These are phyloP conservation scores for Ganoderma sinense DNA, from an alignment of 1,284 basidiomycete genomes.

Conservation along the genomic window DNA sequence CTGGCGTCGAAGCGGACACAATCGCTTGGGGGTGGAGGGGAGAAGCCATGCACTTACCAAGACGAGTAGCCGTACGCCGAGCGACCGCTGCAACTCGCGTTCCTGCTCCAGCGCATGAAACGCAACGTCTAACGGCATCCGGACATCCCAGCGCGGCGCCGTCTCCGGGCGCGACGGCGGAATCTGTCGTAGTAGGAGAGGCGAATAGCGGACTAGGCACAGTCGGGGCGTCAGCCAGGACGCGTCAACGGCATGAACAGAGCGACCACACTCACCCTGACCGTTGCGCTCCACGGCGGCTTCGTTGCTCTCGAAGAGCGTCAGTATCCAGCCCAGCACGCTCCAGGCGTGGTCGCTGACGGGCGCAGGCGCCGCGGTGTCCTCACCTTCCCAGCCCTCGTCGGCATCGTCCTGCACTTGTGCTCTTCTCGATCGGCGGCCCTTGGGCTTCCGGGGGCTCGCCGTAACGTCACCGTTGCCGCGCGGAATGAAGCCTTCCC, in stretches of 20 bases:
- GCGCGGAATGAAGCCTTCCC: slow-evolving; percentile 56
- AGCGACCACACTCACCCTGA: slow-evolving; percentile 39
- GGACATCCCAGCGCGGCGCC: slow-evolving; percentile 63
- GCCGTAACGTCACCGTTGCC: slow-evolving; percentile 18
- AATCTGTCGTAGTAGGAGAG: slow-evolving; percentile 70
- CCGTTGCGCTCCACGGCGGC: slow-evolving; percentile 39
- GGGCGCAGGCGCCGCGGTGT: slow-evolving; percentile 39
- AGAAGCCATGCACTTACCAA: slow-evolving; percentile 47
- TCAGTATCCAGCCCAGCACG: slow-evolving; percentile 68
- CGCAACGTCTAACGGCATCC: slow-evolving; percentile 61
- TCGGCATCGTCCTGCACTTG: slow-evolving; percentile 33
- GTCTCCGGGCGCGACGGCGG: slow-evolving; percentile 58
- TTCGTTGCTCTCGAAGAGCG: slow-evolving; percentile 72
- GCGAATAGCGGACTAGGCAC: slow-evolving; percentile 59
- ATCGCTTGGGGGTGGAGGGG: slow-evolving; percentile 5
- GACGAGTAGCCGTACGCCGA: slow-evolving; percentile 59
- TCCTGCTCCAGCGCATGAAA: slow-evolving; percentile 58
- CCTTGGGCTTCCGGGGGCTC: slow-evolving; percentile 32
- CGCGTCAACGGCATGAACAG: slow-evolving; percentile 4
- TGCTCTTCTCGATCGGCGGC: slow-evolving; percentile 25
- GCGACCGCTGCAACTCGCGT: slow-evolving; percentile 43
- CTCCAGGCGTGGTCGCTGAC: slow-evolving; percentile 71
- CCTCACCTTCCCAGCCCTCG: slow-evolving; percentile 35
- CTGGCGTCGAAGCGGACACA: neutral
- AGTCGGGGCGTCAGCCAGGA: slow-evolving; percentile 7